Percentiles rank a stretch among this genome's conserved stretches.
Evolutionary conservation across 148 eudicot genomes (phyloP).

Genomic region (Polygonum maritimum): DNA sequence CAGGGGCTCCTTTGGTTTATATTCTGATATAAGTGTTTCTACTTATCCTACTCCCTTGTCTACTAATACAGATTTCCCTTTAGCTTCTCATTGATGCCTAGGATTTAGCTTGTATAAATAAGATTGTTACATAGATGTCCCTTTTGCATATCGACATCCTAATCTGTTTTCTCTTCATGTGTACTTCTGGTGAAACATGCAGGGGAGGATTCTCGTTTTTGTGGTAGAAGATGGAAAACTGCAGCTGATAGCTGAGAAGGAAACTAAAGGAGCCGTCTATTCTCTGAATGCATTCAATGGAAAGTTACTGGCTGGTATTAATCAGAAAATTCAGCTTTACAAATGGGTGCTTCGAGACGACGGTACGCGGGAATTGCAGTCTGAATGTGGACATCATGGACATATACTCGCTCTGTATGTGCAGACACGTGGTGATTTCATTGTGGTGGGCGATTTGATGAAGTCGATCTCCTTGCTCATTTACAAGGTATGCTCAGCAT

Average conservation of each 20-base stretch:
- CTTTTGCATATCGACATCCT: neutral
- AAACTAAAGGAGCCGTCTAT: conserved; percentile 94
- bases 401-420: conserved; percentile 96
- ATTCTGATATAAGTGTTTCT: no score
- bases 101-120: no score
- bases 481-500: conserved; percentile 50
- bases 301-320: conserved; percentile 87
- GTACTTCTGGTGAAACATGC: conserved; percentile 10
- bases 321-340: conserved; percentile 91
- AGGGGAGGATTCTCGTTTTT: conserved; percentile 84
- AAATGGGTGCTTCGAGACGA: conserved; percentile 98
- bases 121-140: neutral
- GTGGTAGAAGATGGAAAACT: conserved; percentile 89
- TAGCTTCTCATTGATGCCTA: no score
- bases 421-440: conserved; percentile 95
- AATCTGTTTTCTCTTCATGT: neutral
- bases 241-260: conserved; percentile 87
- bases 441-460: conserved; percentile 96
- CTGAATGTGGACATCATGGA: conserved; percentile 98
- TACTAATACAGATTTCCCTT: no score
- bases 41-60: no score
- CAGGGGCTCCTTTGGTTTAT: no score
- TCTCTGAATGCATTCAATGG: conserved; percentile 88
- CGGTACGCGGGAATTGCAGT: conserved; percentile 81
- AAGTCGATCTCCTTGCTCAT: conserved; percentile 87